Evolutionary conservation across 2,329 filamentous ascomycete species (phyloP), one percentile per base, ranked within the genome.

Genomic region (Phialemonium atrogriseum): DNA sequence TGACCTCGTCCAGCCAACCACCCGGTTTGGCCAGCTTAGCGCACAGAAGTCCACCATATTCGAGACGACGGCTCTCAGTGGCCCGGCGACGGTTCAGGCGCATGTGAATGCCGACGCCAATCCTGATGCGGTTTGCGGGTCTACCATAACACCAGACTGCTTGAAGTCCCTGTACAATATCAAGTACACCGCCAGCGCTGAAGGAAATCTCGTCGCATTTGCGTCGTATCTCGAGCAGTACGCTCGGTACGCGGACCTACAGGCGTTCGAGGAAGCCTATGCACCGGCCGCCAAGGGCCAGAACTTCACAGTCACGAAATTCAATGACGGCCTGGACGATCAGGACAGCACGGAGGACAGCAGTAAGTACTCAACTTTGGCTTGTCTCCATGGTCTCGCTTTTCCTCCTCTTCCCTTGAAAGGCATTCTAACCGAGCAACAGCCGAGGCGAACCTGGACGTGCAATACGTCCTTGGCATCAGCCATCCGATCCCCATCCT

Each of bases 1-100:
- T 35, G 69, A 73, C 36, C 63, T 80, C 47, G 72, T 82, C 29
- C 73, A 80, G 50, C 77, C 77, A 1, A 81, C 77, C 1, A 81
- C 73, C 4, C 63, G 70, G 23, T 82, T 81, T 36, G 70, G 70
- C 12, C 57, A 65, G 34, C 59, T 70, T 14, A 51, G 49, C 18
- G 43, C 64, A 3, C 62, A 70, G 35, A 48, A 43, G 26, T 59
- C 50, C 16, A 52, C 52, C 5, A 50, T 68, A 33, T 68, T 52
- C 34, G 48, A 59, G 10, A 42, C 54, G 30, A 42, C 52, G 27
- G 44, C 47, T 20, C 30, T 58, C 10, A 43, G 44, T 15, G 40
- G 45, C 10, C 37, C 40, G 2, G 36, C 39, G 6, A 34, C 42
- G 18, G 29, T 33, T 12, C 30, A 35, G 10, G 28, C 33, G 12